Evolutionary conservation across 805 yeast species (phyloP), one percentile per base, ranked within the genome.

Genomic region (Candida morakotiae): DNA sequence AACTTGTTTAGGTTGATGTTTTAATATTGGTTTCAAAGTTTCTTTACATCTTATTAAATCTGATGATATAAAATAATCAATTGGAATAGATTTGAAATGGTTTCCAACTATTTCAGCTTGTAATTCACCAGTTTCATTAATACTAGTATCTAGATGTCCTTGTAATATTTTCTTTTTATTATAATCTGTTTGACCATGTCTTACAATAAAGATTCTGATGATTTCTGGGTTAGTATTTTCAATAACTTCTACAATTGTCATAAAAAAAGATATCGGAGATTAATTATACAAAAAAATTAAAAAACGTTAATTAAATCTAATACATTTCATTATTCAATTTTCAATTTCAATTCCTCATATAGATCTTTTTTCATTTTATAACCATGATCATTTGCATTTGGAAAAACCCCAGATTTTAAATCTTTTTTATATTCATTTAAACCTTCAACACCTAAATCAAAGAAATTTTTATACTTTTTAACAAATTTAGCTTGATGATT

Each of bases 131-230:
- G 64, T 67, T 0, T 60, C 71, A 51, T 86, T 86, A 38, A 87
- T 52, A 14, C 76, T 71, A 4, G 79, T 75, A 52, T 87, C 82
- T 31, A 67, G 50, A 52, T 87, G 95, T 1, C 96, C 96, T 58
- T 87, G 96, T 26, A 87, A 58, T 34, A 83, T 81, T 58, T 78
- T 81, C 37, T 71, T 53, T 26, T 70, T 68, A 53, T 87, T 87
- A 57, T 81, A 80, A 39, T 79, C 79, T 0, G 96, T 87, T 55
- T 83, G 93, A 1, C 95, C 96, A 49, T 87, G 96, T 50, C 96
- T 75, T 4, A 87, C 75, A 4, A 86, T 56, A 45, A 82, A 81
- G 2, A 84, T 49, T 18, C 84, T 62, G 2, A 76, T 53, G 7
- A 58, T 46, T 4, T 55, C 44, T 3, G 57, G 49, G 44, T 70